Percentiles rank a stretch among this genome's conserved stretches.
These are phyloP conservation scores for Yamadazyma laniorum DNA, from an alignment of 805 yeast genomes.

Conservation along the genomic window DNA sequence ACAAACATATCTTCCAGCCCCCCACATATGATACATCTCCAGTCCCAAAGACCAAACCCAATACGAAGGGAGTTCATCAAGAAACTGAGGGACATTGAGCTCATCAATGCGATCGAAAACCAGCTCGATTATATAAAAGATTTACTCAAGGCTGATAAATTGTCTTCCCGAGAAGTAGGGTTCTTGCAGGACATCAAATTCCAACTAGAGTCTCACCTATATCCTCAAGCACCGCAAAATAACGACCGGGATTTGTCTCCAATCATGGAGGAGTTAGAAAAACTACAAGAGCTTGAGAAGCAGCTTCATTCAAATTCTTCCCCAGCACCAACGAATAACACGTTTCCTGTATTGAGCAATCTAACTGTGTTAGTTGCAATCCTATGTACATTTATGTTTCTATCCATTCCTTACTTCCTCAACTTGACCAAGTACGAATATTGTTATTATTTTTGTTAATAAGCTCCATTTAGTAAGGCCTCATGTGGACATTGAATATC, in stretches of 20 bases:
- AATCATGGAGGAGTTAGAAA: slow-evolving; percentile 9
- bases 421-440: slow-evolving; percentile 27
- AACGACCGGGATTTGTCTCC: slow-evolving; percentile 1
- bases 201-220: slow-evolving; percentile 5
- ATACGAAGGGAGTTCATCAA: slow-evolving; percentile 10
- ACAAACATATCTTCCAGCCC: background rate
- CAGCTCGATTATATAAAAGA: slow-evolving; percentile 9
- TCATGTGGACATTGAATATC: background rate
- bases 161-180: slow-evolving; percentile 6
- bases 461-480: background rate
- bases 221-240: background rate
- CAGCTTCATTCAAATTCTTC: background rate
- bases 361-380: slow-evolving; percentile 4
- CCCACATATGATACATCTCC: slow-evolving; percentile 4
- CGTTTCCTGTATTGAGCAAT: background rate
- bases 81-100: slow-evolving; percentile 3
- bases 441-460: slow-evolving; percentile 40
- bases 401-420: slow-evolving; percentile 8
- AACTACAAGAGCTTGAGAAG: background rate
- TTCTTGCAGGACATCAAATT: slow-evolving; percentile 8
- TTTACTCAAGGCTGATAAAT: slow-evolving; percentile 6
- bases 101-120: slow-evolving; percentile 9
- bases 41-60: slow-evolving; percentile 9
- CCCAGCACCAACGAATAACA: background rate
- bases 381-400: slow-evolving; percentile 14